These are phyloP conservation scores for Phylloporus rhodoxanthus DNA, from an alignment of 768 basidiomycete genomes.

Conservation along the genomic window DNA sequence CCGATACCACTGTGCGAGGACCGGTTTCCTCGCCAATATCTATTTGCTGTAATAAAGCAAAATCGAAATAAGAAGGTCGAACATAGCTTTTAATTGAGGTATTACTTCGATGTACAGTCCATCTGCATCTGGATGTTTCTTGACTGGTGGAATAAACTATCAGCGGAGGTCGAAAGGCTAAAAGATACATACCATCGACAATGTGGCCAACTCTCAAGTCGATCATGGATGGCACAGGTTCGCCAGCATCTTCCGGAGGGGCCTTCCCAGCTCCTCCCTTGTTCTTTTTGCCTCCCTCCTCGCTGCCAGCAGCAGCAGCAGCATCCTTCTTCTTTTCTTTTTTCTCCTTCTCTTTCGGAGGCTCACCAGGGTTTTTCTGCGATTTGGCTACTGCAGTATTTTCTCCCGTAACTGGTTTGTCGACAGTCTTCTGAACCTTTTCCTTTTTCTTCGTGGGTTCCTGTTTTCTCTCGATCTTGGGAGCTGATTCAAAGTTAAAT, in stretches of 20 bases:
- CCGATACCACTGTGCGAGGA: slow-evolving; percentile 94
- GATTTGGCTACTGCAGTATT: slow-evolving; percentile 26
- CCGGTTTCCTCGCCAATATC: slow-evolving; percentile 93
- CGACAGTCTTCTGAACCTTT: slow-evolving; percentile 40
- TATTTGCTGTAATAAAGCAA: slow-evolving; percentile 61
- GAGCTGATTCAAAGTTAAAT: slow-evolving; percentile 74
- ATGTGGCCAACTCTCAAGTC: slow-evolving; percentile 93
- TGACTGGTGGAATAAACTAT: slow-evolving; percentile 48
- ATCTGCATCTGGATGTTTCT: slow-evolving; percentile 96
- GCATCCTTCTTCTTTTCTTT: slow-evolving; percentile 59
- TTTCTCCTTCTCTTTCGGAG: slow-evolving; percentile 26
- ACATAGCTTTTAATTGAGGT: neutral
- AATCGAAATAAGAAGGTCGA: neutral
- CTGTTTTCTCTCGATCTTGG: slow-evolving; percentile 64
- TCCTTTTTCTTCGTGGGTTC: slow-evolving; percentile 77
- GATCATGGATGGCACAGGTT: slow-evolving; percentile 92
- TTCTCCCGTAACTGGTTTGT: slow-evolving; percentile 20
- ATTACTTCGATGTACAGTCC: slow-evolving; percentile 90
- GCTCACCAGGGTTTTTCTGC: slow-evolving; percentile 37
- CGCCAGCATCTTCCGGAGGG: slow-evolving; percentile 58
- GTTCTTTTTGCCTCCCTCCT: slow-evolving; percentile 35
- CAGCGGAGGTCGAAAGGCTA: neutral
- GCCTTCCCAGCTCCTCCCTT: slow-evolving; percentile 35
- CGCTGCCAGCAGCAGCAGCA: slow-evolving; percentile 25
- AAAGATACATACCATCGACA: slow-evolving; percentile 63